Evolutionary conservation across 768 basidiomycete species (phyloP), one percentile per base, ranked within the genome.

Genomic region (Lentinula sp.): DNA sequence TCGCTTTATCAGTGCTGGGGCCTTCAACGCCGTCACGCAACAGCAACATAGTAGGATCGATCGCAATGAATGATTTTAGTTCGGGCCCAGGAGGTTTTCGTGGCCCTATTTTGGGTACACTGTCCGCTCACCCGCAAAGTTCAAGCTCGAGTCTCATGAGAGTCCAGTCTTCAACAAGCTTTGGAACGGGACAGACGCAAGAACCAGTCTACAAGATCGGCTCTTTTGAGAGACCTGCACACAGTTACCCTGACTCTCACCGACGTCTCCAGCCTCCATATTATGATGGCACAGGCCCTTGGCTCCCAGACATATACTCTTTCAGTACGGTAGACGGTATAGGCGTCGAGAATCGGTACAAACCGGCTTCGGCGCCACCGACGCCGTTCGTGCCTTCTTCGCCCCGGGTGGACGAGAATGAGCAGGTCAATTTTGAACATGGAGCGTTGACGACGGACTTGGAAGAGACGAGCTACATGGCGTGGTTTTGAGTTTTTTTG

Each of bases 381-480:
- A 76, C 75, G 57, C 79, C 79, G 12, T 83, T 82, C 65, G 74
- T 77, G 15, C 76, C 79, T 2, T 76, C 75, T 8, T 71, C 76
- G 7, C 79, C 82, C 6, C 74, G 85, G 39, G 79, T 87, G 42
- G 79, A 77, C 46, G 79, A 80, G 64, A 79, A 82, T 59, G 77
- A 79, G 61, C 78, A 77, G 37, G 83, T 84, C 64, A 85, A 86
- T 69, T 82, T 86, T 66, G 85, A 86, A 62, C 77, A 85, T 65
- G 85, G 85, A 4, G 85, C 83, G 20, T 67, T 87, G 62, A 81
- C 77, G 33, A 75, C 77, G 50, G 79, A 81, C 50, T 72, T 83
- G 62, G 82, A 82, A 65, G 84, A 81, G 64, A 85, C 84, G 39
- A 83, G 82, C 60, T 86, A 84, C 68, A 86, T 87, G 85, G 84